Percentiles rank a stretch among this genome's conserved stretches.
Evolutionary conservation across 768 basidiomycete species (phyloP).

Genomic region (Leucogyrophana mollusca): DNA sequence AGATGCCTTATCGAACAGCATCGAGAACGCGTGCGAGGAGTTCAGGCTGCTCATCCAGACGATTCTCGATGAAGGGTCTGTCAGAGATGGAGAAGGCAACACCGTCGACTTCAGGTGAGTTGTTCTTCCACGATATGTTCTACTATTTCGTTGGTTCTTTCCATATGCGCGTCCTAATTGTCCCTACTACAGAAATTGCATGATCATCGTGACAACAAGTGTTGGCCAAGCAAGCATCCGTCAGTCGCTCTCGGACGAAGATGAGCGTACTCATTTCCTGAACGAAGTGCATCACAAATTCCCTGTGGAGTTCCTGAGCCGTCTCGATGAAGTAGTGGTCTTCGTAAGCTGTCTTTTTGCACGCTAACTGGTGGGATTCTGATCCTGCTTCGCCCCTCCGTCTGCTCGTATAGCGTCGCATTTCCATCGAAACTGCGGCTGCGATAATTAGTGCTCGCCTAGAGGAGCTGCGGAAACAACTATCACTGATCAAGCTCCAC

Average conservation of each 20-base stretch:
- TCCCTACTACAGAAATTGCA: slow-evolving; percentile 1
- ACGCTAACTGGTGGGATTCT: neutral
- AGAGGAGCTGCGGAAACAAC: slow-evolving; percentile 4
- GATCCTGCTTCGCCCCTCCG: neutral
- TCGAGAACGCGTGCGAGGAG: slow-evolving; percentile 43
- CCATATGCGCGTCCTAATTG: neutral
- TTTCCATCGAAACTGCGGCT: neutral
- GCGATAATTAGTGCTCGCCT: slow-evolving; percentile 2
- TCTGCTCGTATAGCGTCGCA: slow-evolving; percentile 1
- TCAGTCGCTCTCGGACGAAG: slow-evolving; percentile 1
- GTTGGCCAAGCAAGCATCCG: slow-evolving; percentile 2
- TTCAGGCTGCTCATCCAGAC: slow-evolving; percentile 43
- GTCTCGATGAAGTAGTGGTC: slow-evolving; percentile 6
- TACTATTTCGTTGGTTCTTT: neutral
- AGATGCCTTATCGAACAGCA: slow-evolving; percentile 9
- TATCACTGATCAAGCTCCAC: slow-evolving; percentile 1
- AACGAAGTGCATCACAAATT: slow-evolving; percentile 1
- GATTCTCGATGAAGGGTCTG: slow-evolving; percentile 43
- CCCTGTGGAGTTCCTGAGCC: slow-evolving; percentile 4
- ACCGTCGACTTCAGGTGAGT: slow-evolving; percentile 4
- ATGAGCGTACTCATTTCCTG: slow-evolving; percentile 3
- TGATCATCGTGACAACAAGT: slow-evolving; percentile 5
- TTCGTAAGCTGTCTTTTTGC: neutral
- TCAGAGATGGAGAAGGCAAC: slow-evolving; percentile 35
- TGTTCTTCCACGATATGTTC: neutral